Base-by-base conservation (phyloP, 225 moss, liverwort and hornwort genomes). In the Lunularia cruciata region DNA sequence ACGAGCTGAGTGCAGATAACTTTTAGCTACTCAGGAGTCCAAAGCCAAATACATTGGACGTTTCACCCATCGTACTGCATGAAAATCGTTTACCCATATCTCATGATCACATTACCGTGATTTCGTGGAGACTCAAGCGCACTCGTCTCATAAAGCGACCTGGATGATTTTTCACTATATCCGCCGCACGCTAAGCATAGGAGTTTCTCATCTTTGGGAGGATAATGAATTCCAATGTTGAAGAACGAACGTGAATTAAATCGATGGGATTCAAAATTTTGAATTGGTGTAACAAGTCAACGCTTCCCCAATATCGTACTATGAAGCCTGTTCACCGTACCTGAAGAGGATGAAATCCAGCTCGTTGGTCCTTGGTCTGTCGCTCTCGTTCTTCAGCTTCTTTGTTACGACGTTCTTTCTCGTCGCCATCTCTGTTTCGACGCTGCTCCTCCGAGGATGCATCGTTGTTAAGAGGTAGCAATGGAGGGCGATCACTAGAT, bases 341-440 rank as follows among this genome's bases (percentile, higher is more conserved):
- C 85, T 98, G 98, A 63, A 98, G 73, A 3, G 98, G 89, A 68
- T 89, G 86, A 51, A 93, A 85, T 31, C 93, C 93, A 71, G 89
- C 83, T 56, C 83, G 83, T 51, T 90, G 86, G 42, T 98, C 98
- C 20, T 85, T 82, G 25, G 60, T 86, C 77, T 98, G 90, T 48
- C 98, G 82, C 60, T 98, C 98, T 33, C 98, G 91, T 49, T 98
- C 98, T 31, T 98, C 92, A n/a, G 85, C 84, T 65, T 90, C 90
- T 22, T 79, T 84, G 0, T 70, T 51, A 28, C 89, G 88, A 45
- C 90, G 86, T 53, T 92, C 87, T 75, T 96, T 92, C 59, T 87
- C 89, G 45, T 91, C 89, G 23, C 57, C 59, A 47, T 83, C 82
- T 69, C 60, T 78, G 43, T 56, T 72, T 65, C 75, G 74, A n/a